Evolutionary conservation across 768 basidiomycete genomes (phyloP).

Genomic region (Boletus reticuloceps): DNA sequence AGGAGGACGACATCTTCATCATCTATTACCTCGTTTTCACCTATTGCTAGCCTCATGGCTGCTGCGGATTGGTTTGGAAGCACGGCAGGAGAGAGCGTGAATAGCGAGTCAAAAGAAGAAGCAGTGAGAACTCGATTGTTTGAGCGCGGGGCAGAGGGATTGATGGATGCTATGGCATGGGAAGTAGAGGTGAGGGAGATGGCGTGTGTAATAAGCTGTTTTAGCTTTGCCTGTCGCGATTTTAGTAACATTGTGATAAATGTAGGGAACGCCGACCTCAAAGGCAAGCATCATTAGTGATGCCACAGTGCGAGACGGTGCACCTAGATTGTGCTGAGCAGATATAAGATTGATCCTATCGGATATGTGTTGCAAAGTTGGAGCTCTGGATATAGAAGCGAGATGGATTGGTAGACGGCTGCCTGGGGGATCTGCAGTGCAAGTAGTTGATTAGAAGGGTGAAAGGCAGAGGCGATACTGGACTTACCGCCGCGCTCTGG

Average conservation of each 20-base stretch:
- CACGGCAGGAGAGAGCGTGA: slow-evolving; percentile 72
- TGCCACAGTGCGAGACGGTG: slow-evolving; percentile 61
- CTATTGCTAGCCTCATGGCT: slow-evolving; percentile 64
- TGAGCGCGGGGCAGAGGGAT: slow-evolving; percentile 47
- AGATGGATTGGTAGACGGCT: slow-evolving; percentile 70
- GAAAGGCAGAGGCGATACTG: neutral
- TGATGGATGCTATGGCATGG: slow-evolving; percentile 73
- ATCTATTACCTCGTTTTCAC: slow-evolving; percentile 46
- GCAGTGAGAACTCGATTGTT: slow-evolving; percentile 52
- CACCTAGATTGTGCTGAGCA: slow-evolving; percentile 66
- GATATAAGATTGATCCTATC: slow-evolving; percentile 81
- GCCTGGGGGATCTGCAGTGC: slow-evolving; percentile 59
- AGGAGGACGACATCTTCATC: slow-evolving; percentile 50
- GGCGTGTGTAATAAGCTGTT: slow-evolving; percentile 80
- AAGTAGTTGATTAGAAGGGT: neutral
- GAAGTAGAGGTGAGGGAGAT: slow-evolving; percentile 74
- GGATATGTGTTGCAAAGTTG: slow-evolving; percentile 72
- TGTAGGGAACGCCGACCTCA: slow-evolving; percentile 48
- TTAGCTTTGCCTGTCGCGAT: slow-evolving; percentile 64
- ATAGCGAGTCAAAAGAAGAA: slow-evolving; percentile 73
- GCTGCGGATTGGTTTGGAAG: slow-evolving; percentile 79
- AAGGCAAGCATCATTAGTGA: slow-evolving; percentile 74
- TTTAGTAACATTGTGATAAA: neutral
- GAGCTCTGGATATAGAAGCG: slow-evolving; percentile 69
- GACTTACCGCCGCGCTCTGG: slow-evolving; percentile 60